Evolutionary conservation across 2,329 filamentous ascomycete species (phyloP).

Genomic region (Penicillium sp.): DNA sequence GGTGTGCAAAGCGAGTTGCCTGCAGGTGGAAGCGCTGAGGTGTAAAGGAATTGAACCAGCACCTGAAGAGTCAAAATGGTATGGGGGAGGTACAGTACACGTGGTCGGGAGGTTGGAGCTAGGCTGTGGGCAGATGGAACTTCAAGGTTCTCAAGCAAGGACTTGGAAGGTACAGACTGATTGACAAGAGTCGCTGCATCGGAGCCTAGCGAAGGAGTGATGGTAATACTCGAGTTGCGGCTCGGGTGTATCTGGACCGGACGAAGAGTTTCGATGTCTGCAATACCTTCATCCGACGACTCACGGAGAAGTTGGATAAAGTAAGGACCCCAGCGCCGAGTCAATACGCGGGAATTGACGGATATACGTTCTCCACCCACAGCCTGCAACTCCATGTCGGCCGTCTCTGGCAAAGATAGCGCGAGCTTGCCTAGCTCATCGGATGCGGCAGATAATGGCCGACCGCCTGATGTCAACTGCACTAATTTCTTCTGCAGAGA

Average conservation of each 20-base stretch:
- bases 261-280: conserved; percentile 71
- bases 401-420: conserved; percentile 74
- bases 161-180: conserved; percentile 30
- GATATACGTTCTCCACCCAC: conserved; percentile 88
- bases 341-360: conserved; percentile 85
- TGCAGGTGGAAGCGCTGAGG: conserved; percentile 75
- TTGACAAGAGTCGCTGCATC: conserved; percentile 43
- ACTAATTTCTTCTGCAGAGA: conserved; percentile 50
- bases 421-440: conserved; percentile 83
- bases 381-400: conserved; percentile 95
- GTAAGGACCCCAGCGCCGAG: conserved; percentile 88
- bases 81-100: conserved; percentile 89
- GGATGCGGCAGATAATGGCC: conserved; percentile 71
- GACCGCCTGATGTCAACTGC: conserved; percentile 66
- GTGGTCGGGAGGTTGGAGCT: conserved; percentile 64
- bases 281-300: conserved; percentile 67
- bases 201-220: conserved; percentile 60
- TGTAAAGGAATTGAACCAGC: conserved; percentile 90
- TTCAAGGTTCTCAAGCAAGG: conserved; percentile 46
- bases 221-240: conserved; percentile 80
- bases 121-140: conserved; percentile 54
- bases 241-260: conserved; percentile 59
- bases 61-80: conserved; percentile 86
- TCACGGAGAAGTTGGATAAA: conserved; percentile 90
- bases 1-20: conserved; percentile 81